phyloP scores from a whole-genome alignment of 257 asterid genomes.

The Nicotiana paniculata region DNA sequence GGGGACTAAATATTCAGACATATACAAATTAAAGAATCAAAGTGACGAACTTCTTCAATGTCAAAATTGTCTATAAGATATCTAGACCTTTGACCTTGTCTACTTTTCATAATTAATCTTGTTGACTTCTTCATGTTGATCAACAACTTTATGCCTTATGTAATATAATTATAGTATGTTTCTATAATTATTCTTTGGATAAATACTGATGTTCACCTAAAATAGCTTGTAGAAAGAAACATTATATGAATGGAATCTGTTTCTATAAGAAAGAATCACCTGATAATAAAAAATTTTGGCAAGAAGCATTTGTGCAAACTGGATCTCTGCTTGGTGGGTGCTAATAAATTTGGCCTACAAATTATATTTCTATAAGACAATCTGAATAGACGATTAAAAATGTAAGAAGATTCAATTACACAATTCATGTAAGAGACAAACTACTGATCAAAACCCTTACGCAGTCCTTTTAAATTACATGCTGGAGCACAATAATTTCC shows the following conservation, averaged over 20 bases:
- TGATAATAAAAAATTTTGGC: conserved; percentile 29
- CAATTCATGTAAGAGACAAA: neutral
- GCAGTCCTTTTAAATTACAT: neutral
- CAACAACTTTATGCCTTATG: too few species aligned
- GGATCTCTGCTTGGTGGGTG: conserved; percentile 54
- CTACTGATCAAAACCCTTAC: neutral
- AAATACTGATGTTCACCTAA: neutral
- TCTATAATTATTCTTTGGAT: neutral
- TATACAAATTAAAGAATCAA: too few species aligned
- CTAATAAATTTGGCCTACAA: conserved; percentile 57
- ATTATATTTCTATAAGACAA: neutral
- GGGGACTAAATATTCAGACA: too few species aligned
- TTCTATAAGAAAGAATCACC: conserved; percentile 26
- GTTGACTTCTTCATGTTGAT: too few species aligned
- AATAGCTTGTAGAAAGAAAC: neutral
- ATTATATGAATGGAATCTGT: neutral
- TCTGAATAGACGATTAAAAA: neutral
- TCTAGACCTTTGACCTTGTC: too few species aligned
- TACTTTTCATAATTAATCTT: too few species aligned
- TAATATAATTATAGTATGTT: too few species aligned
- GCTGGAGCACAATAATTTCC: neutral
- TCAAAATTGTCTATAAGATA: too few species aligned
- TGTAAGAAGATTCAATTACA: neutral
- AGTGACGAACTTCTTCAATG: too few species aligned
- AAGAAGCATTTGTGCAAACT: conserved; percentile 40